These are phyloP conservation scores for Fusarium nelsonii DNA, from an alignment of 2,329 filamentous ascomycete species.

Conservation along the genomic window DNA sequence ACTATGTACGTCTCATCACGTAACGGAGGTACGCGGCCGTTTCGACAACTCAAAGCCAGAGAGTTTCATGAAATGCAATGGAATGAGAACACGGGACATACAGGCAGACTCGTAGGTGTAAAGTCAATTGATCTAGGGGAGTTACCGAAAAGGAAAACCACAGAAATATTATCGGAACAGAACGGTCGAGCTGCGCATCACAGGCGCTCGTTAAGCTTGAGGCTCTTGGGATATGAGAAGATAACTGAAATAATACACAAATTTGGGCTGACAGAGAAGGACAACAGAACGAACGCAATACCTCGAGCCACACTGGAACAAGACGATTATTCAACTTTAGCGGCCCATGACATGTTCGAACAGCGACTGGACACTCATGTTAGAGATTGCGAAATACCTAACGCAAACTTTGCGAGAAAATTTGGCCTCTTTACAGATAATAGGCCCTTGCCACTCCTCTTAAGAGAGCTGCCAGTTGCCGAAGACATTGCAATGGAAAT, in stretches of 20 bases:
- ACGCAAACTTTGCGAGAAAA: constrained; percentile 61
- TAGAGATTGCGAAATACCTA: constrained; percentile 55
- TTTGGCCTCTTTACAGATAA: constrained; percentile 53
- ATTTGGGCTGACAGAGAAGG: constrained; percentile 17
- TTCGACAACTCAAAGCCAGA: constrained; percentile 54
- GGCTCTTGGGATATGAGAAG: neutral
- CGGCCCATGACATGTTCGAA: constrained; percentile 21
- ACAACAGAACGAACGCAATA: neutral
- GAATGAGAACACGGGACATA: constrained; percentile 47
- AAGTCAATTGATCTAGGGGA: constrained; percentile 41
- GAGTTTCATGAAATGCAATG: constrained; percentile 59
- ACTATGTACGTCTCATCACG: constrained; percentile 58
- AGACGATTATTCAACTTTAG: constrained; percentile 2
- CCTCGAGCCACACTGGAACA: neutral
- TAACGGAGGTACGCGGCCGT: constrained; percentile 53
- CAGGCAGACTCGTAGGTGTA: constrained; percentile 54
- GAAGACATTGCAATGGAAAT: constrained; percentile 57
- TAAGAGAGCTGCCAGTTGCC: constrained; percentile 57
- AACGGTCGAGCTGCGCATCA: neutral
- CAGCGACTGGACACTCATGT: constrained; percentile 38
- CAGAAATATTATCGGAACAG: neutral
- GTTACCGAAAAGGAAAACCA: constrained; percentile 5
- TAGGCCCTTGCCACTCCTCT: constrained; percentile 51
- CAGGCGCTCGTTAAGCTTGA: constrained; percentile 14
- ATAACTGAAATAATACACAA: constrained; percentile 26